These are phyloP conservation scores for Trichoderma sp. DNA, from an alignment of 2,329 filamentous ascomycete genomes.

Conservation along the genomic window DNA sequence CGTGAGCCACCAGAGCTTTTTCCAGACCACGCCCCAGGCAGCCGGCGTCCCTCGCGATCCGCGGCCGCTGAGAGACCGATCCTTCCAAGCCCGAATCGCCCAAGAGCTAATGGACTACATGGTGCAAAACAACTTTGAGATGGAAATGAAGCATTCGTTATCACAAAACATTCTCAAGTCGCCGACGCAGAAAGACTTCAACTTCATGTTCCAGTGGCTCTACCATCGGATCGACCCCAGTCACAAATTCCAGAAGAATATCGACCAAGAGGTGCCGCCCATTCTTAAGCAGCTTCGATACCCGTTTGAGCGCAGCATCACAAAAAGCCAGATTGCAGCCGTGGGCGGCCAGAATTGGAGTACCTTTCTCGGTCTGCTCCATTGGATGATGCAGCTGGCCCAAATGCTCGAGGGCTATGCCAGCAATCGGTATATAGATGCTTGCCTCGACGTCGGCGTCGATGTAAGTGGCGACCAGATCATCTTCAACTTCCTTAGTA, in stretches of 20 bases:
- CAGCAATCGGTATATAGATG: conserved; percentile 78
- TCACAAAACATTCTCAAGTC: conserved; percentile 87
- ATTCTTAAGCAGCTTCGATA: conserved; percentile 92
- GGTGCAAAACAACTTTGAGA: conserved; percentile 89
- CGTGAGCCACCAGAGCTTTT: conserved; percentile 87
- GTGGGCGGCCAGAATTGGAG: conserved; percentile 97
- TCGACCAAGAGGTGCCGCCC: conserved; percentile 90
- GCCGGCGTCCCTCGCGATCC: conserved; percentile 85
- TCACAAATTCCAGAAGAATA: conserved; percentile 89
- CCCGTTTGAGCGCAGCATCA: conserved; percentile 92
- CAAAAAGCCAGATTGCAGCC: conserved; percentile 90
- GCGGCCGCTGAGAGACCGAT: conserved; percentile 76
- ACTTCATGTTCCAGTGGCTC: conserved; percentile 95
- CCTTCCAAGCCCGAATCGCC: conserved; percentile 77
- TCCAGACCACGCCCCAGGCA: conserved; percentile 77
- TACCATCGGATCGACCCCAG: conserved; percentile 94
- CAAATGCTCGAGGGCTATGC: conserved; percentile 88
- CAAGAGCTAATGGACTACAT: conserved; percentile 91
- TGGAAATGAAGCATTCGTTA: conserved; percentile 95
- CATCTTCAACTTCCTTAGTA: conserved; percentile 87
- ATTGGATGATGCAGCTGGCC: conserved; percentile 99
- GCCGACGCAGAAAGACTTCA: conserved; percentile 97
- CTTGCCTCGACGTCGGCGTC: conserved; percentile 80
- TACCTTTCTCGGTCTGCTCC: conserved; percentile 85
- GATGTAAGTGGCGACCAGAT: conserved; percentile 89